phyloP scores from a whole-genome alignment of 2,329 filamentous ascomycete genomes.

The Elsinoe batatas region DNA sequence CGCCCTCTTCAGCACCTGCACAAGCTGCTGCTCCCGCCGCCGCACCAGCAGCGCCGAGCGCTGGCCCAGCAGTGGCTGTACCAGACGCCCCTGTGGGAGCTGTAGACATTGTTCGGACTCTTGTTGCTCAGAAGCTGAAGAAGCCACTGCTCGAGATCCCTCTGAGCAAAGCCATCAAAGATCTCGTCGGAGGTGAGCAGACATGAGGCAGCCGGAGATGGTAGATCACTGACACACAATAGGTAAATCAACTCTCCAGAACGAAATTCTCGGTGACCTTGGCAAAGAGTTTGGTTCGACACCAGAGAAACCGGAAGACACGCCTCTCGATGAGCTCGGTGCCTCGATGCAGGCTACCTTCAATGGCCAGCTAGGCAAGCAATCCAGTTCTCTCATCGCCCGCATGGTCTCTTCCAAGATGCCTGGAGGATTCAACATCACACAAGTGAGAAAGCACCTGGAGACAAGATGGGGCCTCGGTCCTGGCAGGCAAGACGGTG shows the following conservation, averaged over 20 bases:
- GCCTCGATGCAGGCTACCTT: constrained; percentile 97
- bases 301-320: constrained; percentile 97
- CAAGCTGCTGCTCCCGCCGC: constrained; percentile 46
- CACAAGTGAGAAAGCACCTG: constrained; percentile 85
- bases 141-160: constrained; percentile 83
- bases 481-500: constrained; percentile 80
- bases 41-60: constrained; percentile 53
- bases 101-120: constrained; percentile 74
- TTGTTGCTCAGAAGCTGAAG: constrained; percentile 97
- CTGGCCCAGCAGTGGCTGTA: constrained; percentile 79
- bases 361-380: constrained; percentile 95
- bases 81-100: constrained; percentile 80
- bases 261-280: constrained; percentile 94
- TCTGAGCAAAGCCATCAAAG: constrained; percentile 93
- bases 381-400: constrained; percentile 85
- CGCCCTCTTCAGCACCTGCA: constrained; percentile 38
- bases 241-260: constrained; percentile 98
- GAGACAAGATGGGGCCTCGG: constrained; percentile 88
- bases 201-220: not conserved
- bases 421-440: constrained; percentile 99
- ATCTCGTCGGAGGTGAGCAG: constrained; percentile 81
- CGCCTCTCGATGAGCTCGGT: constrained; percentile 87
- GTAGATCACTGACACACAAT: not conserved
- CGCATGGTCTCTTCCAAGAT: constrained; percentile 97
- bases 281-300: constrained; percentile 98